Conservation (phyloP, 1,284 basidiomycete species). For the Ganoderma resinaceum region DNA sequence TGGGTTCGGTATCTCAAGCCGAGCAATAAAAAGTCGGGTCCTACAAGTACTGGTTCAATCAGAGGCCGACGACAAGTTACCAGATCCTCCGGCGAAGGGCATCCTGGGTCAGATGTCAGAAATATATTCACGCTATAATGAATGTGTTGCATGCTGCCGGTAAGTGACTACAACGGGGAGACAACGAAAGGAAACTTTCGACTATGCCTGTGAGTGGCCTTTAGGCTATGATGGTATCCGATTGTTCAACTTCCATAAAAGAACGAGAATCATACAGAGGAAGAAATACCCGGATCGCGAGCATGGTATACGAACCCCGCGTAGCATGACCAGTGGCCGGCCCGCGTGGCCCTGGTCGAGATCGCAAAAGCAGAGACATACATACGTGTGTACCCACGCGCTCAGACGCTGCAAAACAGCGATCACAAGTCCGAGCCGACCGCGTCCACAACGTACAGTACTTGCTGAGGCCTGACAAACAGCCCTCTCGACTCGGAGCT, state of each 20-base stretch:
- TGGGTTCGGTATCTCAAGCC: background rate
- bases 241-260: constrained; percentile 22
- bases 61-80: too few species aligned
- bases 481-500: constrained; percentile 70
- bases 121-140: constrained; percentile 1
- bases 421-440: constrained; percentile 50
- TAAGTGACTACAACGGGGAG: background rate
- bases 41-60: background rate
- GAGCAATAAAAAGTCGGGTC: background rate
- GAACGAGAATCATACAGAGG: constrained; percentile 15
- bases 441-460: constrained; percentile 83
- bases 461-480: constrained; percentile 83
- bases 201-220: constrained; percentile 7
- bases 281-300: background rate
- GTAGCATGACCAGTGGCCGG: background rate
- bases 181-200: background rate
- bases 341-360: background rate
- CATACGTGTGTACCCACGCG: background rate
- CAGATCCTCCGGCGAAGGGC: background rate
- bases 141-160: background rate
- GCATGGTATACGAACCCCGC: background rate
- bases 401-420: background rate
- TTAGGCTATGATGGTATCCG: constrained; percentile 14
- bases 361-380: constrained; percentile 14
- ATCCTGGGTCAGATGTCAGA: background rate